These are phyloP conservation scores for Oenanthe sinensis DNA, from an alignment of 129 eudicot genomes.

Conservation along the genomic window DNA sequence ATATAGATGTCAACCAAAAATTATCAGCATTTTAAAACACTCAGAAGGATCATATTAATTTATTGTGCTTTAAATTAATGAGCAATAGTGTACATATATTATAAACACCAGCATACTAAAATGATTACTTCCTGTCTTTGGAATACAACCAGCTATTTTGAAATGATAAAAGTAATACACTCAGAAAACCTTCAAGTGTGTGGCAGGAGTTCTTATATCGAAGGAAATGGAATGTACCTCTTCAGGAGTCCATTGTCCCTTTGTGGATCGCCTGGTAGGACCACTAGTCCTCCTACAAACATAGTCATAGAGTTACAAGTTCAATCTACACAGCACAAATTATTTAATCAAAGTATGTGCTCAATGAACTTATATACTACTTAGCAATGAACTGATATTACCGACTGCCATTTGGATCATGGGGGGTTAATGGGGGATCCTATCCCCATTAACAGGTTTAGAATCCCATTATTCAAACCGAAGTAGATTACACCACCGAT, in stretches of 20 bases:
- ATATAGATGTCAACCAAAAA: background rate
- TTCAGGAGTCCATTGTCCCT: constrained; percentile 86
- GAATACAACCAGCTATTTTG: background rate
- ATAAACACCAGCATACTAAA: background rate
- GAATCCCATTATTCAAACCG: background rate
- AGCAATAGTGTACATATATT: background rate
- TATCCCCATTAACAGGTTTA: background rate
- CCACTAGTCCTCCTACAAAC: constrained; percentile 64
- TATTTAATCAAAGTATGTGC: background rate
- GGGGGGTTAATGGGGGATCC: background rate
- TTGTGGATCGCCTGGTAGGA: constrained; percentile 82
- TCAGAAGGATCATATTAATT: background rate
- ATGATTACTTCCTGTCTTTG: background rate
- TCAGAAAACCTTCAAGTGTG: background rate
- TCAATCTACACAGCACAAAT: background rate
- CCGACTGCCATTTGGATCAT: background rate
- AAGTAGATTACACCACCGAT: background rate
- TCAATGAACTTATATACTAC: background rate
- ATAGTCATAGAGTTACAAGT: background rate
- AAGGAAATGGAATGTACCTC: constrained; percentile 40
- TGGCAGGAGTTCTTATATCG: background rate
- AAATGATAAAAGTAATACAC: background rate
- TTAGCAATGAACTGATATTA: background rate
- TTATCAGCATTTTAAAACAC: background rate
- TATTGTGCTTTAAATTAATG: background rate